phyloP scores from a whole-genome alignment of 2,329 filamentous ascomycete genomes.

The Coniochaeta ligniaria region DNA sequence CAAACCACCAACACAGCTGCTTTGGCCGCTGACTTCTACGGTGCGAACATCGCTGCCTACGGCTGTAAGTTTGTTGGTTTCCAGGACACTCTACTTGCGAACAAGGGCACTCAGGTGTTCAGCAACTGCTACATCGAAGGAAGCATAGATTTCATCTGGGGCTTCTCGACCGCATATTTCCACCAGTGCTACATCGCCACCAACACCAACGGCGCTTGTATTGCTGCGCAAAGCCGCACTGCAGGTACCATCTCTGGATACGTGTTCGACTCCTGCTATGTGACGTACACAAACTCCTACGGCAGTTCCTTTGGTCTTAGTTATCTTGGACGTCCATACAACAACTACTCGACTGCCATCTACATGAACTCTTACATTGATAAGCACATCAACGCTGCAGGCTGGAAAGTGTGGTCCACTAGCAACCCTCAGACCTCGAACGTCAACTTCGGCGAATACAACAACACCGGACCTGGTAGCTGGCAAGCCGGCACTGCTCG shows the following conservation, averaged over 20 bases:
- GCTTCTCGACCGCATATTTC: conserved; percentile 6
- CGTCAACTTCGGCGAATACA: conserved; percentile 23
- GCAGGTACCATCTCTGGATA: conserved; percentile 9
- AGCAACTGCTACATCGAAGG: conserved; percentile 25
- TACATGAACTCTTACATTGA: conserved; percentile 27
- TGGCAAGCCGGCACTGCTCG: conserved; percentile 15
- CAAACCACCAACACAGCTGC: conserved; percentile 15
- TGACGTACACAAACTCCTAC: conserved; percentile 13
- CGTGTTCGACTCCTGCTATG: conserved; percentile 21
- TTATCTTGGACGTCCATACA: conserved; percentile 17
- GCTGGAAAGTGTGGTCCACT: conserved; percentile 19
- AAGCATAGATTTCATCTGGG: conserved; percentile 13
- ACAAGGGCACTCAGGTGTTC: conserved; percentile 23
- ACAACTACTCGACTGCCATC: conserved; percentile 20
- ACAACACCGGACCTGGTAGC: conserved; percentile 24
- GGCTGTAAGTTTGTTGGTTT: conserved; percentile 19
- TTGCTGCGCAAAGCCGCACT: conserved; percentile 18
- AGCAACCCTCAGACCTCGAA: conserved; percentile 22
- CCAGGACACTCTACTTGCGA: conserved; percentile 21
- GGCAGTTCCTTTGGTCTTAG: conserved; percentile 11
- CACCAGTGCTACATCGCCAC: conserved; percentile 28
- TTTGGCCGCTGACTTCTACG: conserved; percentile 24
- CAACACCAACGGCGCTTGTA: conserved; percentile 22
- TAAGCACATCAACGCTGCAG: conserved; percentile 22
- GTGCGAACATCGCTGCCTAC: conserved; percentile 20